Conservation (phyloP, 148 eudicot species). For the Dianthus caryophyllus region DNA sequence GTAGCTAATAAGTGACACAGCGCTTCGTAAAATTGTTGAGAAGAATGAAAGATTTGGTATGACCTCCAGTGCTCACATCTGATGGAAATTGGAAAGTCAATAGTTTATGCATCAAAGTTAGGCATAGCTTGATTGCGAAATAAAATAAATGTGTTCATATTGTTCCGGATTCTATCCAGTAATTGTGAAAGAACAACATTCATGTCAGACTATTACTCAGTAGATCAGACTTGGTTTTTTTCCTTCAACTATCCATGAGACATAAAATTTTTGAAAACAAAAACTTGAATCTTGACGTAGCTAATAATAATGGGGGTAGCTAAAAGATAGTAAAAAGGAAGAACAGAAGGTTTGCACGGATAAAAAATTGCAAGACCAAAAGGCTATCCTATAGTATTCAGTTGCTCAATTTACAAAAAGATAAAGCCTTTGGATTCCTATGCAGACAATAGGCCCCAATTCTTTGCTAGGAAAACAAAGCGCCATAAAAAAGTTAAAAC, state of each 20-base stretch:
- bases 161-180: too few relatives aligned
- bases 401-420: background rate
- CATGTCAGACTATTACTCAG: too few relatives aligned
- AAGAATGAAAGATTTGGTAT: background rate
- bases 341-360: background rate
- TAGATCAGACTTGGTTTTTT: background rate
- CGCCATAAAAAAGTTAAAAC: background rate
- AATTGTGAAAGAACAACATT: background rate
- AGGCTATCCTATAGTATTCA: background rate
- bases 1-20: background rate
- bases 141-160: background rate
- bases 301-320: background rate
- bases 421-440: background rate
- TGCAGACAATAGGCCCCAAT: background rate
- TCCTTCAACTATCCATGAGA: background rate
- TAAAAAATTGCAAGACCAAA: background rate
- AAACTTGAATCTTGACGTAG: background rate
- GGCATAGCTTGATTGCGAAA: background rate
- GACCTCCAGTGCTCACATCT: background rate
- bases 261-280: background rate
- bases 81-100: background rate
- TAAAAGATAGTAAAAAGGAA: background rate
- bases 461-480: too few relatives aligned
- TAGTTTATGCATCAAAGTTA: conserved; percentile 2
- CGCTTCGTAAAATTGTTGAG: background rate